Percentiles rank a stretch among this genome's conserved stretches.
Evolutionary conservation across 768 basidiomycete species (phyloP).

Genomic region (Rubroboletus satanas): DNA sequence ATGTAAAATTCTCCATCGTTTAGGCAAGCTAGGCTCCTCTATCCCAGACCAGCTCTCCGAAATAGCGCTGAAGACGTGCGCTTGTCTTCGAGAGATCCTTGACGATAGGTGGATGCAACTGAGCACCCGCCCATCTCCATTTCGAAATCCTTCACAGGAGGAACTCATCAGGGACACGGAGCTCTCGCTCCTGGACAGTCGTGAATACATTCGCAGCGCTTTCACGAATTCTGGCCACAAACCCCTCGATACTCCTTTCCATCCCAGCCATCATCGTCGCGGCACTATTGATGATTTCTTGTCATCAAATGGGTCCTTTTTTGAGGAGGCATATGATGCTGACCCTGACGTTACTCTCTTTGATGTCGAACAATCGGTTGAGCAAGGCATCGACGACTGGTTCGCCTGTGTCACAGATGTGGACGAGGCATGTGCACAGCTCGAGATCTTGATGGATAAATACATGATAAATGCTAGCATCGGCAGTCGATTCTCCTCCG

Average conservation of each 20-base stretch:
- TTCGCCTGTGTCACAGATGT: constrained; percentile 8
- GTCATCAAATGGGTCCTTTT: not conserved
- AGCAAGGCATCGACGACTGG: constrained; percentile 33
- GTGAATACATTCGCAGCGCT: constrained; percentile 23
- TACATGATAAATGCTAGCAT: constrained; percentile 24
- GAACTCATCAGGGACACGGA: constrained; percentile 25
- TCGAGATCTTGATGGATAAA: constrained; percentile 17
- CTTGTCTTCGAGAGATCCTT: constrained; percentile 16
- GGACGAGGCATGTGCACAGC: constrained; percentile 3
- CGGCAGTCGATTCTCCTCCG: not conserved
- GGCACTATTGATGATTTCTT: too few species aligned
- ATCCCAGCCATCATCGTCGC: too few species aligned
- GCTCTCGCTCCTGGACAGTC: constrained; percentile 31
- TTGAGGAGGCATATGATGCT: not conserved
- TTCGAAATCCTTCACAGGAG: constrained; percentile 6
- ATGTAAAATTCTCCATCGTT: constrained; percentile 16
- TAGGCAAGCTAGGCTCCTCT: constrained; percentile 9
- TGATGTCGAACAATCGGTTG: constrained; percentile 26
- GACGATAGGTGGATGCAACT: constrained; percentile 32
- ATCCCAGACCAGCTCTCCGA: constrained; percentile 33
- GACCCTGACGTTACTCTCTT: too few species aligned
- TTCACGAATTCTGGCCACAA: too few species aligned
- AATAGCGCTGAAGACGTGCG: constrained; percentile 33
- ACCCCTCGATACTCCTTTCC: too few species aligned
- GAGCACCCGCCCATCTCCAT: constrained; percentile 22